A percentile compares a stretch with the other conserved stretches of the same genome.
Conservation (phyloP, 2,329 filamentous ascomycete species). For the Hawksworthiomyces lignivorus region DNA sequence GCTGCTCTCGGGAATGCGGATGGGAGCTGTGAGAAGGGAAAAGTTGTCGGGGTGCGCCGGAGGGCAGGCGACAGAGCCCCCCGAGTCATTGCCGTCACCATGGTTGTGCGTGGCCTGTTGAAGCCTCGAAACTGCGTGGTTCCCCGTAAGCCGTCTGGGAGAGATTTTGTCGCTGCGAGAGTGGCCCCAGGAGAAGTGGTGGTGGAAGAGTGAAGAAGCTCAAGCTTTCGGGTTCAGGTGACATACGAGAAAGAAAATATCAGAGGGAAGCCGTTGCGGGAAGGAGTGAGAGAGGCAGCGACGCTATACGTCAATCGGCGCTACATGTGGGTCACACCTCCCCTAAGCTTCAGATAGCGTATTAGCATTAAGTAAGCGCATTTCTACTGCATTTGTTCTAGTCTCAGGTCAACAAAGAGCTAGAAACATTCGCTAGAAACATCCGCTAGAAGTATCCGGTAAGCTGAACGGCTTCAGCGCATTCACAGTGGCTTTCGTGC, state of each 20-base stretch:
- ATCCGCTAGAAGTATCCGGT: too few species aligned
- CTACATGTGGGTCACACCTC: too few species aligned
- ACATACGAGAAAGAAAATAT: not conserved
- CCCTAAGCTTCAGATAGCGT: too few species aligned
- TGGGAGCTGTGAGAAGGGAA: not conserved
- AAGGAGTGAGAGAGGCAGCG: constrained; percentile 4
- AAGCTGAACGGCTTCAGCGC: too few species aligned
- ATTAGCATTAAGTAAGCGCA: too few species aligned
- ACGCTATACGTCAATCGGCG: constrained; percentile 14
- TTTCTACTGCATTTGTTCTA: too few species aligned
- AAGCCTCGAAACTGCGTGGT: not conserved
- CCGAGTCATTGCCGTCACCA: constrained; percentile 20
- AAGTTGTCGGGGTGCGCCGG: constrained; percentile 10
- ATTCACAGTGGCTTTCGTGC: constrained; percentile 23
- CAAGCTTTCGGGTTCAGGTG: not conserved
- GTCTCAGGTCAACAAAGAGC: too few species aligned
- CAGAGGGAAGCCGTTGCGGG: not conserved
- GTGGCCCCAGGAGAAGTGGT: too few species aligned
- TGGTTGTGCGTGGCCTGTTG: constrained; percentile 4
- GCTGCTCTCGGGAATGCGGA: not conserved
- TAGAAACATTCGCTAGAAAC: too few species aligned
- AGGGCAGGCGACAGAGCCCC: constrained; percentile 18
- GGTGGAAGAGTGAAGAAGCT: too few species aligned
- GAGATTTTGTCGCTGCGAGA: too few species aligned
- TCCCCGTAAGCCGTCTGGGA: not conserved